Base-by-base conservation (phyloP, 148 eudicot genomes). In the Fagopyrum esculentum region DNA sequence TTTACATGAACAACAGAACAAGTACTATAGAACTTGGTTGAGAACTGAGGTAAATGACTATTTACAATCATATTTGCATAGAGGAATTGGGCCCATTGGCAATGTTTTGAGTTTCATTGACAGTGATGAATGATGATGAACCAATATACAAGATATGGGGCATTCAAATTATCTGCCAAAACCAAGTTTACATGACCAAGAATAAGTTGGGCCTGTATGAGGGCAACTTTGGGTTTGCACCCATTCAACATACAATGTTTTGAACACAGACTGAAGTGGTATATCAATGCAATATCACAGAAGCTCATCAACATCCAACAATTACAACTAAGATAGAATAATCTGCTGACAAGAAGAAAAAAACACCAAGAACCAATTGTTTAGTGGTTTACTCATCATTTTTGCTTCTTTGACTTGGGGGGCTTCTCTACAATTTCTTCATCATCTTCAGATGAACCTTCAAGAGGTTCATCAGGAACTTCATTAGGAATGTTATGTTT, bases 401-500 rank as follows among this genome's bases (percentile, higher is more conserved):
- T 82, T 57, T 77, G 86, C 79, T 89, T 94, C 87, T 92, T 90
- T 40, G 93, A 73, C 75, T 90, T 89, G 26, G 81, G 63, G n/a
- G 86, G 86, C 80, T 89, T 88, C 50, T 78, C 76, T 46, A 80
- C 10, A 63, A 81, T 76, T 64, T 83, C 91, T 69, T 84, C 95
- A 73, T 66, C 85, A 47, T 88, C 98, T 50, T 79, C 89, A 9
- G 93, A 92, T 12, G 87, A 85, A 49, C 80, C 80, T 45, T 87
- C 98, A 30, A 88, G 93, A 44, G 85, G 82, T 81, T 93, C 98
- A 78, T 93, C 97, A 50, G 98, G 98, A 45, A 92, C 96, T 48
- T 92, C 97, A 80, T 85, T 88, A 49, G 96, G 96, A 59, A 90
- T 91, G 76, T 94, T 92, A 76, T 92, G 88, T 73, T 78, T 85